Base-by-base conservation (phyloP, 148 eudicot genomes). In the Vaccinium macrocarpon region DNA sequence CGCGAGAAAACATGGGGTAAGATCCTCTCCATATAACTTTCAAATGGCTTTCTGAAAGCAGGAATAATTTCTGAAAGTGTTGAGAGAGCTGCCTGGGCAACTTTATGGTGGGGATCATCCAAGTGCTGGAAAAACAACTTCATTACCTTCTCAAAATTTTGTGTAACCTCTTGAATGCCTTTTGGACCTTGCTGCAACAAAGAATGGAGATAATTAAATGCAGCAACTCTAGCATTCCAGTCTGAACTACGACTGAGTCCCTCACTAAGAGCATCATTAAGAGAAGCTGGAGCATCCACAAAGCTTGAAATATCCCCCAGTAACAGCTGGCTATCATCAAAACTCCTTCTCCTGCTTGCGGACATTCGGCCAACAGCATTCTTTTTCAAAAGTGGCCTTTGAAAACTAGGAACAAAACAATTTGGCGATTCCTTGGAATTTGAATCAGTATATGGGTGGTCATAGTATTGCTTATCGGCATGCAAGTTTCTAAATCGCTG, bases 51-150 rank as follows among this genome's bases (percentile, higher is more conserved):
- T 82, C 93, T 89, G 85, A 98, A 97, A 87, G 97, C 88, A n/a
- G 99, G 94, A 48, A 97, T 97, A 64, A 97, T 85, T 81, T 97
- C 99, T 32, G 98, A 92, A 84, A 97, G 98, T n/a, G 99, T 93
- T 81, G 94, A 92, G 61, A 97, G 99, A 81, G 99, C 99, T 71
- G 99, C 98, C 88, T 97, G 99, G 29, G 99, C 99, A 81, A 97
- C 96, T 88, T 97, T 97, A 87, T 97, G 99, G 88, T 97, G 99
- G 35, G 99, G 99, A 90, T 97, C 99, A 90, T 97, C 99, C 91
- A 97, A 82, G 85, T 97, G 99, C 92, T 91, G 94, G 85, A 93
- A 95, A 87, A 97, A 97, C 76, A 97, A 89, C 87, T 95, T 97
- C 99, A 97, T 97, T 73, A 97, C 98, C 92, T 97, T 97, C 84